A percentile compares a stretch with the other conserved stretches of the same genome.
Evolutionary conservation across 495 filamentous ascomycete genomes (phyloP).

Genomic region (Ascodesmis nigricans): DNA sequence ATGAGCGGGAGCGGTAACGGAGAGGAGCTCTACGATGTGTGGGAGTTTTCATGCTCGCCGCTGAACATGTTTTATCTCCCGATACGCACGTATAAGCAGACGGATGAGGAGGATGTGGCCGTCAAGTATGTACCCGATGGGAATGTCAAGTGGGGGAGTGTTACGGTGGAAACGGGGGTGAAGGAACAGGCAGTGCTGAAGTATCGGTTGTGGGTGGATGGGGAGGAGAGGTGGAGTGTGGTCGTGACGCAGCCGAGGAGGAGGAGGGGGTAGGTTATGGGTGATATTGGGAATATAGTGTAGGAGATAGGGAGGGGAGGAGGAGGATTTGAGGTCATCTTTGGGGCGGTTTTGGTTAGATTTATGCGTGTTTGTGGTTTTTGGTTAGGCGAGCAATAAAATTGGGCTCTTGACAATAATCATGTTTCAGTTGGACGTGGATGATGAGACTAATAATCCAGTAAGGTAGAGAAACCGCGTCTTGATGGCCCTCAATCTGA

Average conservation of each 20-base stretch:
- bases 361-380: no score
- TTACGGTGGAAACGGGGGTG: slow-evolving; percentile 55
- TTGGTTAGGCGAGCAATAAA: no score
- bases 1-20: no score
- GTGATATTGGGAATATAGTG: no score
- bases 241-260: slow-evolving; percentile 30
- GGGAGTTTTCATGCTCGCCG: slow-evolving; percentile 77
- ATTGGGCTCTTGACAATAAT: no score
- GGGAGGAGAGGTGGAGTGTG: slow-evolving; percentile 52
- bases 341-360: not conserved
- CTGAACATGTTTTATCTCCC: slow-evolving; percentile 85
- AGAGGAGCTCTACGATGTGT: no score
- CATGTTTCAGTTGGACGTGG: no score
- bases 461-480: not conserved
- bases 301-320: not conserved
- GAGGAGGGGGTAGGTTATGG: slow-evolving; percentile 3
- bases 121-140: slow-evolving; percentile 73
- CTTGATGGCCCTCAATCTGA: slow-evolving; percentile 1
- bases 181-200: slow-evolving; percentile 41
- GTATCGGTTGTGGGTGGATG: slow-evolving; percentile 68
- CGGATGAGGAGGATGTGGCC: slow-evolving; percentile 51
- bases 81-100: slow-evolving; percentile 57
- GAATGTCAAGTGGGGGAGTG: slow-evolving; percentile 72
- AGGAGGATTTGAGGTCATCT: not conserved
- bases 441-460: slow-evolving; percentile 7